Evolutionary conservation across 768 basidiomycete genomes (phyloP), one percentile per base, ranked within the genome.

Genomic region (Mrakia hoshinonis): DNA sequence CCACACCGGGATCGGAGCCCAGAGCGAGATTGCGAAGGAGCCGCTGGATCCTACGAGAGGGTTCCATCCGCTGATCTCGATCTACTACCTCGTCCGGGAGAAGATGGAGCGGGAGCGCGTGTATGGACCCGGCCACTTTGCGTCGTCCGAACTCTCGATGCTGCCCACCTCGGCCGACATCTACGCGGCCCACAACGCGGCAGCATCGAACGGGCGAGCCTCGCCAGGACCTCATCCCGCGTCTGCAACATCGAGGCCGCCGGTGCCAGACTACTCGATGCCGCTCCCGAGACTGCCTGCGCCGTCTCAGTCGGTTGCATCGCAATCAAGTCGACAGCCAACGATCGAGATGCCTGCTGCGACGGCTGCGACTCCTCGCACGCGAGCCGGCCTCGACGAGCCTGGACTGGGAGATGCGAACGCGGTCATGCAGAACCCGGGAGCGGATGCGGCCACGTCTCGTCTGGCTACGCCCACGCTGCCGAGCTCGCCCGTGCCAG

Each of bases 31-130:
- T 75, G 34, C 81, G 87, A 73, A 84, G 63, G 81, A 82, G 58
- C 76, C 75, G 11, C 82, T 73, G 34, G 95, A 99, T 77, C 94
- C 95, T 5, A 95, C 92, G 18, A 82, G 85, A 67, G 96, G 93
- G 1, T 99, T 92, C 82, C 92, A 97, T 78, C 94, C 92, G 0
- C 84, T 99, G 34, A 85, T 98, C 58, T 92, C 93, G 38, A 97
- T 99, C 81, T 99, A 99, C 79, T 97, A 87, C 82, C 86, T 99
- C 24, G 90, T 94, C 5, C 84, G 91, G 67, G 96, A 99, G 82
- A 98, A 97, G 83, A 83, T 93, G 77, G 93, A 98, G 77, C 83
- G 96, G 68, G 96, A 99, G 75, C 84, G 85, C 65, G 90, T 99
- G 9, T 98, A 94, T 79, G 96, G 95, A 0, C 87, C 88, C 0